A percentile compares a stretch with the other conserved stretches of the same genome.
Evolutionary conservation across 371 early-diverging fungal species (phyloP).

Genomic region (Mortierella sp.): DNA sequence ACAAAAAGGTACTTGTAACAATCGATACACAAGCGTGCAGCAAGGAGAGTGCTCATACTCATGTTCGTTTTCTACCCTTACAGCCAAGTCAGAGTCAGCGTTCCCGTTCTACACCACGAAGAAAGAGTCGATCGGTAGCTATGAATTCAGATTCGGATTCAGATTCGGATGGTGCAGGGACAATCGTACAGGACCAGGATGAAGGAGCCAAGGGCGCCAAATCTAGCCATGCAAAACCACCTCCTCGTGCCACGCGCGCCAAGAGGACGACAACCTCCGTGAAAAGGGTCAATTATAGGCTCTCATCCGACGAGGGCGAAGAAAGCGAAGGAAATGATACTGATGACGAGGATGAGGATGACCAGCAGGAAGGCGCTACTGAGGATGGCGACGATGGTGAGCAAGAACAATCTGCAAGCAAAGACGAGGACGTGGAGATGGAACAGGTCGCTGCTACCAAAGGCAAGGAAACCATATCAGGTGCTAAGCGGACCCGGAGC

Average conservation of each 20-base stretch:
- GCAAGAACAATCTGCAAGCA: not conserved
- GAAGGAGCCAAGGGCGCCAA: not conserved
- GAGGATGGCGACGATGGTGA: conserved; percentile 6
- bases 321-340: not conserved
- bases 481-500: not conserved
- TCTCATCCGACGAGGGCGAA: not conserved
- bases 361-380: conserved; percentile 2
- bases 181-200: not conserved
- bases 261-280: conserved; percentile 10
- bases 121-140: not conserved
- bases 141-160: conserved; percentile 1
- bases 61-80: not conserved
- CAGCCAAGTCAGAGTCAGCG: conserved; percentile 1
- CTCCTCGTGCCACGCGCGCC: not conserved
- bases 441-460: not conserved
- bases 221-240: conserved; percentile 1
- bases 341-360: conserved; percentile 12
- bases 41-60: too few species aligned
- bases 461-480: not conserved
- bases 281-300: conserved; percentile 14
- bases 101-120: not conserved
- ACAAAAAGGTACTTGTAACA: conserved; percentile 31
- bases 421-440: not conserved
- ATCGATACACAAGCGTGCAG: too few species aligned
- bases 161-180: conserved; percentile 3